Base-by-base conservation (phyloP, 2,329 filamentous ascomycete genomes). In the Shiraia sp. region DNA sequence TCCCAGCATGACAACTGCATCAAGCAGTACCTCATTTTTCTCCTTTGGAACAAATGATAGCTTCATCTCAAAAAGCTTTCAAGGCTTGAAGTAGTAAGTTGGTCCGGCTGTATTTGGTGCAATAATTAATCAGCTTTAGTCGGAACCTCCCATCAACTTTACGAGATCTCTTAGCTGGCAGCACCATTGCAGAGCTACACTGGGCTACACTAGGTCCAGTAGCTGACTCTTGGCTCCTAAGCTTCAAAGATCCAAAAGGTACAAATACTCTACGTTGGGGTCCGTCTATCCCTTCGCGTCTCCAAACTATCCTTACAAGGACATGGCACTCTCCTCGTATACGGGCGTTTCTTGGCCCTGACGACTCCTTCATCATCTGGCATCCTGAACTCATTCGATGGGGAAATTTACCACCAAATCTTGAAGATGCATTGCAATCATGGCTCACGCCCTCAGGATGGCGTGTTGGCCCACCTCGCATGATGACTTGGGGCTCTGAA, bases 381-480 rank as follows among this genome's bases (percentile, higher is more conserved):
- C 56, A 63, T 30, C 56, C 62, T 14, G 58, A 54, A 4, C 56
- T 63, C 17, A 60, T 68, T 9, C 61, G 66, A 10, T 69, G 66
- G 66, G 47, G 48, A 4, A 49, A 49, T 12, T 46, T 69, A 0
- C 66, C 64, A 0, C 6, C 26, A 1, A 47, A 33, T 10, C 49
- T 69, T 1, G 66, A 69, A 45, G 61, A 61, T 15, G 50, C 49
- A 4, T 10, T 69, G 4, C 66, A 69, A 34, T 55, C 54, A 4
- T 69, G 66, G 66, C 59, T 69, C 13, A 68, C 63, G n/a, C 66
- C 66, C 8, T 51, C 60, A 0, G 66, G 66, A 16, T 69, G 66
- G 66, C 59, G 57, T n/a, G 57, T 56, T 3, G 66, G 66, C 1
- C 61, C 66, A 1, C 66, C 66, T 2, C 43, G 63, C 3, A 57